These are phyloP conservation scores for Podospora australis DNA, from an alignment of 495 filamentous ascomycete species.

Conservation along the genomic window DNA sequence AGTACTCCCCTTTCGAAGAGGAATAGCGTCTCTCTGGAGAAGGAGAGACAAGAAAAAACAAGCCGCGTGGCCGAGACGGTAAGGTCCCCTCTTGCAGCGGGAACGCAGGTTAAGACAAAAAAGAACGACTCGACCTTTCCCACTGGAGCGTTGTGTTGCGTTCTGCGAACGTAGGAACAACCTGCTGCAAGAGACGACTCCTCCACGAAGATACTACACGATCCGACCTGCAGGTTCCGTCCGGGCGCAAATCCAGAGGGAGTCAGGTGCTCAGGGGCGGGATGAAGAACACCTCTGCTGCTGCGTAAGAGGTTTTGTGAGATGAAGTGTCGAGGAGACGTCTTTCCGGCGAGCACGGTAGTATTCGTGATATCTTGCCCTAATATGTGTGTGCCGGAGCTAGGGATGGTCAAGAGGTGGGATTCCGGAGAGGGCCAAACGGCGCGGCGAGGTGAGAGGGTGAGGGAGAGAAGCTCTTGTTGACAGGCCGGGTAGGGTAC, in stretches of 20 bases:
- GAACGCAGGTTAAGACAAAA: neutral
- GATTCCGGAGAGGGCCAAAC: neutral
- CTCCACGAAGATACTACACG: slow-evolving; percentile 11
- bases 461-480: neutral
- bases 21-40: neutral
- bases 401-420: neutral
- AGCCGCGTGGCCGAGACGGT: slow-evolving; percentile 2
- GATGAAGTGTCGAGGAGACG: neutral
- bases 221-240: slow-evolving; percentile 8
- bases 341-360: slow-evolving; percentile 1
- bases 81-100: neutral
- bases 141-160: slow-evolving; percentile 3
- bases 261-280: slow-evolving; percentile 7
- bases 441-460: neutral
- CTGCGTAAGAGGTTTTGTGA: neutral
- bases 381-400: neutral
- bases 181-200: slow-evolving; percentile 1
- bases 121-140: neutral
- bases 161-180: neutral
- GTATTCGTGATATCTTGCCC: slow-evolving; percentile 4
- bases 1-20: neutral
- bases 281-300: neutral
- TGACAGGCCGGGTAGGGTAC: no score
- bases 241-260: neutral
- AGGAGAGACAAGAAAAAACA: neutral